Percentiles rank a stretch among this genome's conserved stretches.
These are phyloP conservation scores for Penicillium flavigenum DNA, from an alignment of 495 filamentous ascomycete species.

Conservation along the genomic window DNA sequence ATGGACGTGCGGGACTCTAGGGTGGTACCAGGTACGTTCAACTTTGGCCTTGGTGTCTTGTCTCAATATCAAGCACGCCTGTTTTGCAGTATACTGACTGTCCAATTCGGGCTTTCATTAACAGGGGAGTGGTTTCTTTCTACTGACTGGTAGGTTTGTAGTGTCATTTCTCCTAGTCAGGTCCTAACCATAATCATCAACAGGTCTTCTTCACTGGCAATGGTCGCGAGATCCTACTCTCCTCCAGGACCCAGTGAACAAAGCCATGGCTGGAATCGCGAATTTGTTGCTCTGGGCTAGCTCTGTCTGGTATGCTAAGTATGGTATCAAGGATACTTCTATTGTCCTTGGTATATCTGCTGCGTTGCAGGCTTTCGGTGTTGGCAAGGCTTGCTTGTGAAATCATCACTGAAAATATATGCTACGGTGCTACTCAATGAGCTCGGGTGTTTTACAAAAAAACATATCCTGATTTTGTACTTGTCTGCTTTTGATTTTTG, in stretches of 20 bases:
- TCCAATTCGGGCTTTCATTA: background rate
- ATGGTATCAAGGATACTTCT: conserved; percentile 28
- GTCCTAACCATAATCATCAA: background rate
- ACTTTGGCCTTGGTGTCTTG: background rate
- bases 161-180: background rate
- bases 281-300: conserved; percentile 31
- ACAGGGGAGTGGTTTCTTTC: conserved; percentile 33
- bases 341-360: conserved; percentile 27
- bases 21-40: conserved; percentile 34
- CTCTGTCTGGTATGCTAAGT: conserved; percentile 33
- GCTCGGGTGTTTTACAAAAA: background rate
- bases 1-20: conserved; percentile 31
- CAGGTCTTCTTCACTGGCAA: conserved; percentile 35
- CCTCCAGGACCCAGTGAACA: conserved; percentile 32
- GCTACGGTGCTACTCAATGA: background rate
- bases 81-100: background rate
- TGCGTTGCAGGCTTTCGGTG: conserved; percentile 27
- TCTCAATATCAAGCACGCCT: background rate
- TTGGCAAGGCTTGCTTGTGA: conserved; percentile 21
- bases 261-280: conserved; percentile 29
- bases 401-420: background rate
- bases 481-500: background rate
- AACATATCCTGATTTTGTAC: background rate
- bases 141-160: conserved; percentile 24
- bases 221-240: conserved; percentile 28